Evolutionary conservation across 345 rosid species (phyloP), one percentile per base, ranked within the genome.

Genomic region (Litchi chinensis): DNA sequence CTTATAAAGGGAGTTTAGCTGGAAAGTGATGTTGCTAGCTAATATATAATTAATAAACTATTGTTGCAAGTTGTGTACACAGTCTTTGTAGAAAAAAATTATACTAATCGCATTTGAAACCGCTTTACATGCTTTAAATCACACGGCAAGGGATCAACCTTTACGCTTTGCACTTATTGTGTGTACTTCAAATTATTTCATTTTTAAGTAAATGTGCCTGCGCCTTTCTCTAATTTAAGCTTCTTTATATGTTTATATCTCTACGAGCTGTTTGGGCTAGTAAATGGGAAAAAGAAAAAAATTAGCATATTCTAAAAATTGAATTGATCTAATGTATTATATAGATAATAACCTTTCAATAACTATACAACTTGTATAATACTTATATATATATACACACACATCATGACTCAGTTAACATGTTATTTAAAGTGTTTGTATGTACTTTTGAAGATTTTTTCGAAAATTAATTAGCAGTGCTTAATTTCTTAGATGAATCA

Each of bases 1-100:
- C 26, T 0, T 70, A 22, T 40, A 12, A 16, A 70, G 11, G 39
- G 10, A n/a, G 22, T 68, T 46, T 44, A 70, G 73, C 59, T 70
- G 73, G 73, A 70, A 24, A 44, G 44, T 54, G 3, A 70, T n/a
- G 24, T 22, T 6, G 11, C 59, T 44, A 70, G 73, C 73, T 32
- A 2, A 32, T 32, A 3, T 32, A 32, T 2, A 32, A 32, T 32
- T 70, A 46, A 48, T 46, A 70, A 46, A 18, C 73, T 46, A 46
- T 46, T 5, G 46, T 44, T 70, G 37, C 19, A 70, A 70, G 73
- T n/a, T 26, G 11, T 59, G 64, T 59, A 9, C 15, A 10, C 8
- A 5, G 11, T 7, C 12, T 59, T 59, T 59, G 26, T 15, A 50
- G 56, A 15, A 16, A 50, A 50, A 12, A 50, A 1, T 12, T 11